A percentile compares a stretch with the other conserved stretches of the same genome.
Evolutionary conservation across 164 flowering plant species (phyloP).

Genomic region (Protea cynaroides): DNA sequence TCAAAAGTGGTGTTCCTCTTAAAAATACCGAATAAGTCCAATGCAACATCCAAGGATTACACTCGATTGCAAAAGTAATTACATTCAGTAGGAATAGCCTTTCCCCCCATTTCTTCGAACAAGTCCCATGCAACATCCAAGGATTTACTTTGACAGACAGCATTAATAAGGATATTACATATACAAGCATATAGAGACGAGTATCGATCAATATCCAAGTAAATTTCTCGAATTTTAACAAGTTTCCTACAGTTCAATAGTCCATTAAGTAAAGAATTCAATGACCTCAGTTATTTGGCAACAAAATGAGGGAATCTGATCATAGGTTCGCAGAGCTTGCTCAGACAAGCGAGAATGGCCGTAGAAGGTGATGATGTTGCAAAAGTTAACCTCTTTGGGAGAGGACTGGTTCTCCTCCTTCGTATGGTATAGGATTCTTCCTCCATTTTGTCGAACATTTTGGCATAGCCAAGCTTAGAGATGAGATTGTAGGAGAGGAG

Average conservation of each 20-base stretch:
- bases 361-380: constrained; percentile 55
- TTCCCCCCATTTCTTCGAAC: constrained; percentile 48
- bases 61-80: constrained; percentile 48
- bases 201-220: constrained; percentile 15
- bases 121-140: constrained; percentile 31
- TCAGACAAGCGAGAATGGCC: constrained; percentile 42
- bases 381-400: constrained; percentile 52
- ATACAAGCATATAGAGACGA: constrained; percentile 42
- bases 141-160: constrained; percentile 12
- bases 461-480: constrained; percentile 72
- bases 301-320: constrained; percentile 45
- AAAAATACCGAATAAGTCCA: too few relatives aligned
- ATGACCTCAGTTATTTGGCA: constrained; percentile 53
- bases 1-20: too few relatives aligned
- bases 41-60: too few relatives aligned
- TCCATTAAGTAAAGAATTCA: constrained; percentile 46
- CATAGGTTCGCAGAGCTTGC: constrained; percentile 39
- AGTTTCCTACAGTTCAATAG: constrained; percentile 42
- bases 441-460: constrained; percentile 68
- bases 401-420: constrained; percentile 39
- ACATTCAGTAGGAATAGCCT: constrained; percentile 29
- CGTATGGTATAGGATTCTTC: constrained; percentile 39
- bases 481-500: constrained; percentile 66
- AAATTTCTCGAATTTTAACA: constrained; percentile 36
- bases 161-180: constrained; percentile 44